Conservation (phyloP, 192 early-diverging fungal genomes). For the Phycomyces nitens region DNA sequence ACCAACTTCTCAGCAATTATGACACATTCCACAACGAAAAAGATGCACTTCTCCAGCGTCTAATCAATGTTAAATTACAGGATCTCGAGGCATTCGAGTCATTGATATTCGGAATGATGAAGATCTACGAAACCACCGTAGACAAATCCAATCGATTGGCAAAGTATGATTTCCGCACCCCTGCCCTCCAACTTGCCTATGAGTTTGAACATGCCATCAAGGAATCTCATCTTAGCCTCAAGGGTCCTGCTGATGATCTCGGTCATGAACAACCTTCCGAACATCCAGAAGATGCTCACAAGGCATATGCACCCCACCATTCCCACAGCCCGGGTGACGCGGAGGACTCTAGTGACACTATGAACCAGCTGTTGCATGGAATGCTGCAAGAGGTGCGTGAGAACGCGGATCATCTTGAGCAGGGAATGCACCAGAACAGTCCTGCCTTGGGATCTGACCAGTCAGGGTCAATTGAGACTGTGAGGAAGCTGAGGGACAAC, state of each 20-base stretch:
- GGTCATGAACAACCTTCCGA: background rate
- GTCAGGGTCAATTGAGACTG: slow-evolving; percentile 36
- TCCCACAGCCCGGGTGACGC: slow-evolving; percentile 9
- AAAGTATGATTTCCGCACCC: slow-evolving; percentile 23
- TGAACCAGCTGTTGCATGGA: slow-evolving; percentile 30
- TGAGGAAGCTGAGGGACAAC: slow-evolving; percentile 37
- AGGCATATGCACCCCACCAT: slow-evolving; percentile 15
- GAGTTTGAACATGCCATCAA: slow-evolving; percentile 36
- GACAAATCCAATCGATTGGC: background rate
- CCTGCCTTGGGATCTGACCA: slow-evolving; percentile 6
- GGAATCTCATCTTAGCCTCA: slow-evolving; percentile 12
- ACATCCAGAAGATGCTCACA: background rate
- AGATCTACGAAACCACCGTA: slow-evolving; percentile 28
- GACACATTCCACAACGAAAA: slow-evolving; percentile 11
- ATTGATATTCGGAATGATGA: slow-evolving; percentile 28
- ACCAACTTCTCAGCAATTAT: background rate
- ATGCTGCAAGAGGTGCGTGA: slow-evolving; percentile 42
- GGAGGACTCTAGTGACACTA: slow-evolving; percentile 2
- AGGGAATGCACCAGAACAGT: slow-evolving; percentile 37
- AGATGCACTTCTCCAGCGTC: slow-evolving; percentile 1
- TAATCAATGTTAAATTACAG: slow-evolving; percentile 16
- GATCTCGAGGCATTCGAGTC: slow-evolving; percentile 34
- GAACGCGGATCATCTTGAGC: slow-evolving; percentile 40
- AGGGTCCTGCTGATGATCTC: background rate
- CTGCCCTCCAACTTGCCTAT: slow-evolving; percentile 23